A percentile compares a stretch with the other conserved stretches of the same genome.
Evolutionary conservation across 2,329 filamentous ascomycete genomes (phyloP).

Genomic region (Aspergillus alliaceus): DNA sequence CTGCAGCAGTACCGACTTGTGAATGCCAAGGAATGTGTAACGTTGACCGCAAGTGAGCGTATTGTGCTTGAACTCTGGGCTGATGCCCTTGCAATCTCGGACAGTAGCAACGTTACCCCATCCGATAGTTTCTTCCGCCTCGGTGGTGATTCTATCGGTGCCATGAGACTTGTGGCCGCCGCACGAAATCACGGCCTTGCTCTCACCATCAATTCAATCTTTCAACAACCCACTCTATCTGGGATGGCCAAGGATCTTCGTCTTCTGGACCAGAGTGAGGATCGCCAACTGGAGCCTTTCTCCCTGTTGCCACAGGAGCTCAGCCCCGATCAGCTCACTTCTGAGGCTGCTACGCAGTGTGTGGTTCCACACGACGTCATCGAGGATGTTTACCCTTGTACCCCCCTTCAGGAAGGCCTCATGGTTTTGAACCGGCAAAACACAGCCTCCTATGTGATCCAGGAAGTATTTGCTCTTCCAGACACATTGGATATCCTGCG

Average conservation of each 20-base stretch:
- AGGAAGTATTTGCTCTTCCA: constrained; percentile 26
- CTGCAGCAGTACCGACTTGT: not conserved
- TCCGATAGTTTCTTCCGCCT: constrained; percentile 29
- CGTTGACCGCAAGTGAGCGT: not conserved
- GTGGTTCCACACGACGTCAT: not conserved
- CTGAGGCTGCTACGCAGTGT: not conserved
- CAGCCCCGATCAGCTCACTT: not conserved
- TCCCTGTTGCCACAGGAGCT: not conserved
- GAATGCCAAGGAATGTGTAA: not conserved
- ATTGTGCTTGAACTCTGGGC: constrained; percentile 6
- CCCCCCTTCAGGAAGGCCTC: constrained; percentile 41
- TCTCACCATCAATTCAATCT: constrained; percentile 28
- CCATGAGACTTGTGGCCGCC: constrained; percentile 25
- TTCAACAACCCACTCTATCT: constrained; percentile 27
- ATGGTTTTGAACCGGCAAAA: constrained; percentile 37
- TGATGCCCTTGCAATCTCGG: not conserved
- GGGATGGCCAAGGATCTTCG: constrained; percentile 46
- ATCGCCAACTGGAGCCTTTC: not conserved
- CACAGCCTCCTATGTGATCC: constrained; percentile 38
- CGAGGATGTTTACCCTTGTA: constrained; percentile 33
- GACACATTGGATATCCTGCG: constrained; percentile 26
- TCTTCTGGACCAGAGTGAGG: not conserved
- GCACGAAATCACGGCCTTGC: constrained; percentile 10
- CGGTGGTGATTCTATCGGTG: constrained; percentile 30
- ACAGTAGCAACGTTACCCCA: constrained; percentile 27